Evolutionary conservation across 441 rosid genomes (phyloP).

Genomic region (Brassica balearica): DNA sequence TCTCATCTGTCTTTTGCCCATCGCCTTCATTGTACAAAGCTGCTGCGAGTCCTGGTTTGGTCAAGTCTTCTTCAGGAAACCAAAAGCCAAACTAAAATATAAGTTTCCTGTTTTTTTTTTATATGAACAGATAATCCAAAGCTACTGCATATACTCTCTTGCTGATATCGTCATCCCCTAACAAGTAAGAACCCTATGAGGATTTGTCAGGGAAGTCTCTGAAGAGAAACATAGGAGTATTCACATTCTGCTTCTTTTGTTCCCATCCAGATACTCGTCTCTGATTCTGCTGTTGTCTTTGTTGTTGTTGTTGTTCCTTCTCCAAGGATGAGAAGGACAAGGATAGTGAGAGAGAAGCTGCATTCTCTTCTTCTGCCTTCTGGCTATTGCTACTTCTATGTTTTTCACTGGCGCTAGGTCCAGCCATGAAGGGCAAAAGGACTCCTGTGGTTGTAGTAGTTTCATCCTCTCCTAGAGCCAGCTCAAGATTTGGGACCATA

Average conservation of each 20-base stretch:
- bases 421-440: conserved; percentile 56
- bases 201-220: conserved; percentile 59
- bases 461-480: conserved; percentile 81
- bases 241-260: conserved; percentile 69
- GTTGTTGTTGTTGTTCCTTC: conserved; percentile 53
- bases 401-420: conserved; percentile 43
- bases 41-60: no score
- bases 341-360: conserved; percentile 80
- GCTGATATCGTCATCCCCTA: background rate
- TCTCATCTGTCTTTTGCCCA: no score
- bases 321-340: conserved; percentile 71
- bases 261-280: conserved; percentile 66
- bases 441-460: conserved; percentile 49
- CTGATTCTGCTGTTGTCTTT: conserved; percentile 34
- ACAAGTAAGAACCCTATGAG: conserved; percentile 17
- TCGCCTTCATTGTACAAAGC: no score
- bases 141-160: no score
- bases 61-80: no score
- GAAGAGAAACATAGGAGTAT: conserved; percentile 69
- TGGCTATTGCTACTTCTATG: conserved; percentile 46
- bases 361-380: conserved; percentile 45
- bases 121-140: no score
- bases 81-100: no score
- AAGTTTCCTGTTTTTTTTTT: no score
- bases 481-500: conserved; percentile 75